phyloP scores from a whole-genome alignment of 345 rosid species.

The Viola odorata region DNA sequence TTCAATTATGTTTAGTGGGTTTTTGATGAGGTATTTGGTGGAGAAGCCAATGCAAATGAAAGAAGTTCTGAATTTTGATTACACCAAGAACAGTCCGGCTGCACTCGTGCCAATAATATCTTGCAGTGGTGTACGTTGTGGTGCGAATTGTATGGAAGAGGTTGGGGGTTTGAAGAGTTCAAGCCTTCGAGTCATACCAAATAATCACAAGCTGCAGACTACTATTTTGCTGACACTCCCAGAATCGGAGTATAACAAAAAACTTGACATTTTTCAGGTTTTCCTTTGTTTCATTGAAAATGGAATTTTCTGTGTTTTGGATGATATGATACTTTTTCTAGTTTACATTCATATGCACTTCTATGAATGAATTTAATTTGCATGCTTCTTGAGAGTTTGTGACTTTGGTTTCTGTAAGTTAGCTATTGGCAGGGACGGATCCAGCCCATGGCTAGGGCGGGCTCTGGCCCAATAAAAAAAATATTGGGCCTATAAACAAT shows the following conservation, averaged over 20 bases:
- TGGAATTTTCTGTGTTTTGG: not conserved
- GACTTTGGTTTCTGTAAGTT: no score
- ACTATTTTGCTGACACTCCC: constrained; percentile 53
- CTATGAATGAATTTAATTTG: no score
- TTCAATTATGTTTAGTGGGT: constrained; percentile 47
- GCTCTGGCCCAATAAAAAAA: no score
- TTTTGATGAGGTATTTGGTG: constrained; percentile 49
- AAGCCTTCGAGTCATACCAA: constrained; percentile 30
- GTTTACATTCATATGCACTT: no score
- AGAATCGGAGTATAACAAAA: constrained; percentile 71
- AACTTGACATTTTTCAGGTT: constrained; percentile 91
- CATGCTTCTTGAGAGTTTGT: not conserved
- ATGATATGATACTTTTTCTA: not conserved
- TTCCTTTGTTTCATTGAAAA: constrained; percentile 3
- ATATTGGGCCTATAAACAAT: no score
- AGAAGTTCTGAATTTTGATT: constrained; percentile 64
- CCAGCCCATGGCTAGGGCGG: no score
- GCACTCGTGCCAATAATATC: constrained; percentile 56
- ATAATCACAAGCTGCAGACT: constrained; percentile 38
- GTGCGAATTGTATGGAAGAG: constrained; percentile 40
- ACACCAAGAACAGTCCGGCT: constrained; percentile 52
- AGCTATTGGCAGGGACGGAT: no score
- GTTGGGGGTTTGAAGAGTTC: constrained; percentile 21
- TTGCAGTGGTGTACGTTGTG: constrained; percentile 44
- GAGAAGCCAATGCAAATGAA: constrained; percentile 51